Percentiles rank a stretch among this genome's conserved stretches.
phyloP scores from a whole-genome alignment of 164 flowering plant genomes.

The Annona squamosa region DNA sequence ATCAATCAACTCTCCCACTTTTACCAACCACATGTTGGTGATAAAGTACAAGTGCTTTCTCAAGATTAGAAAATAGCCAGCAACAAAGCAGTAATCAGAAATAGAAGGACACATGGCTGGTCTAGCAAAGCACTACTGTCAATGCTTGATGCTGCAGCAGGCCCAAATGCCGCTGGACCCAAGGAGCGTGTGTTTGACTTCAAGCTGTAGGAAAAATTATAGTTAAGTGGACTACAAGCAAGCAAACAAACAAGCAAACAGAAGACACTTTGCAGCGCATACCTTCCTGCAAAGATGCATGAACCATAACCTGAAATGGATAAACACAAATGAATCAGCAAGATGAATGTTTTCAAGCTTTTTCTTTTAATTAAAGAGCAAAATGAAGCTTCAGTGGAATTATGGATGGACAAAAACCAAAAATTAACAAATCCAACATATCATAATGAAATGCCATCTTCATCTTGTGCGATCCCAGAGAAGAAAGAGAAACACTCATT shows the following conservation, averaged over 20 bases:
- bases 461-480: background rate
- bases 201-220: constrained; percentile 21
- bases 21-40: background rate
- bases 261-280: background rate
- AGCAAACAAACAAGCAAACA: background rate
- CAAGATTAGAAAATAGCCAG: constrained; percentile 8
- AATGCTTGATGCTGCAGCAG: constrained; percentile 35
- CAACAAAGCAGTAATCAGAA: constrained; percentile 14
- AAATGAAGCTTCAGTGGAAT: background rate
- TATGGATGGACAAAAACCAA: background rate
- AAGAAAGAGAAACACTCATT: background rate
- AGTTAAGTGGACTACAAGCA: background rate
- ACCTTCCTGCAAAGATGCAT: constrained; percentile 64
- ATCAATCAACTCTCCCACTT: background rate
- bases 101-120: constrained; percentile 16
- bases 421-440: no score
- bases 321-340: constrained; percentile 2
- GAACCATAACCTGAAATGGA: constrained; percentile 54
- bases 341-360: background rate
- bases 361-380: background rate
- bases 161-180: constrained; percentile 23
- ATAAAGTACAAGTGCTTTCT: background rate
- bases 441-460: background rate
- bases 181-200: constrained; percentile 26
- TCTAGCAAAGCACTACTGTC: constrained; percentile 17